These are phyloP conservation scores for Fusarium xyrophilum DNA, from an alignment of 2,329 filamentous ascomycete genomes.

Conservation along the genomic window DNA sequence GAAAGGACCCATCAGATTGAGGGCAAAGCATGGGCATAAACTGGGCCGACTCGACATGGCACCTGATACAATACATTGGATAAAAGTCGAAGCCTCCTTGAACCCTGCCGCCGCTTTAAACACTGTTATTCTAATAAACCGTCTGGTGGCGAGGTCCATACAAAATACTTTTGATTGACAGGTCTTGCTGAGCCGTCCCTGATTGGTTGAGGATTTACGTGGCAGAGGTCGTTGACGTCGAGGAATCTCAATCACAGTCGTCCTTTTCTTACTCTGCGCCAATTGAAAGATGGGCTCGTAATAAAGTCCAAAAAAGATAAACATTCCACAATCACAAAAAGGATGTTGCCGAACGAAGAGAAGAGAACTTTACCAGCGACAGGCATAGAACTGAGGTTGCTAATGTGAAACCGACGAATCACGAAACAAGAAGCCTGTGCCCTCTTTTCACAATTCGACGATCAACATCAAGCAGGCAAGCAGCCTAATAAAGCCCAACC, in stretches of 20 bases:
- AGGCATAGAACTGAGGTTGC: background rate
- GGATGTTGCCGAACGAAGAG: background rate
- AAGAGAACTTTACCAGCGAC: slow-evolving; percentile 18
- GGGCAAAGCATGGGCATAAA: background rate
- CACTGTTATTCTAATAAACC: background rate
- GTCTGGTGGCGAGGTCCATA: background rate
- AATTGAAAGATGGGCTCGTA: background rate
- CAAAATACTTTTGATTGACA: background rate
- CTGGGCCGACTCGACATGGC: slow-evolving; percentile 19
- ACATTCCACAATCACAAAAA: background rate
- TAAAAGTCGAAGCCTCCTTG: slow-evolving; percentile 6
- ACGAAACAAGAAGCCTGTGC: slow-evolving; percentile 4
- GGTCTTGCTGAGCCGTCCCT: background rate
- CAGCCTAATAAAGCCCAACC: slow-evolving; percentile 18
- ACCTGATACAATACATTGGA: slow-evolving; percentile 13
- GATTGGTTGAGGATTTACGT: background rate
- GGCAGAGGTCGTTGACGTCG: background rate
- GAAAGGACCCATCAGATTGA: slow-evolving; percentile 1
- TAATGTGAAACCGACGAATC: slow-evolving; percentile 25
- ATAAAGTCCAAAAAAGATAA: background rate
- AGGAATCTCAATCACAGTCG: background rate
- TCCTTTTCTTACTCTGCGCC: background rate
- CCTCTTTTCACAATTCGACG: background rate
- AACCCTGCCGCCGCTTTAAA: slow-evolving; percentile 17
- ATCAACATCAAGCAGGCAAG: slow-evolving; percentile 21